These are phyloP conservation scores for Tylopilus sp. DNA, from an alignment of 768 basidiomycete species.

Conservation along the genomic window DNA sequence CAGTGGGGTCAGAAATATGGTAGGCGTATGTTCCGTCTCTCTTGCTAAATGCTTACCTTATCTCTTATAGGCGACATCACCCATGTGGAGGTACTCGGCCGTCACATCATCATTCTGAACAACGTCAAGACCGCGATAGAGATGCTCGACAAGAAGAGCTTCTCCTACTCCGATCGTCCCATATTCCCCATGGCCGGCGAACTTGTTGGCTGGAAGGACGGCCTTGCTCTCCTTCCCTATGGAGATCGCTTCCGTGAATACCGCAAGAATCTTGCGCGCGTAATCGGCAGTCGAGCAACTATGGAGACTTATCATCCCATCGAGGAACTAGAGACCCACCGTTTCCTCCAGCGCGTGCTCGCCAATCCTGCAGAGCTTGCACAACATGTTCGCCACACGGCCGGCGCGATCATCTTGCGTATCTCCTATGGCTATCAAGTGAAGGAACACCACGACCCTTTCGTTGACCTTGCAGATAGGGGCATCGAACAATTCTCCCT, in stretches of 20 bases:
- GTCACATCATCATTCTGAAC: slow-evolving; percentile 56
- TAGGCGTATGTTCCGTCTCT: slow-evolving; percentile 1
- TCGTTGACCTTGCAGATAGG: slow-evolving; percentile 47
- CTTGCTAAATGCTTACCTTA: background rate
- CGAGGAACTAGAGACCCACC: slow-evolving; percentile 41
- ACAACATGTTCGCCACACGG: slow-evolving; percentile 40
- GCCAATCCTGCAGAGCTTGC: slow-evolving; percentile 36
- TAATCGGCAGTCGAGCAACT: slow-evolving; percentile 39
- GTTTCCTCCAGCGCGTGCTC: slow-evolving; percentile 42
- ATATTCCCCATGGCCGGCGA: slow-evolving; percentile 39
- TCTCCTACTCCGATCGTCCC: slow-evolving; percentile 68
- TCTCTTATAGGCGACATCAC: slow-evolving; percentile 54
- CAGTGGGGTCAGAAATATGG: slow-evolving; percentile 48
- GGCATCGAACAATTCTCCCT: slow-evolving; percentile 51
- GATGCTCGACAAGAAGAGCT: slow-evolving; percentile 64
- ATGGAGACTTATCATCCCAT: slow-evolving; percentile 34
- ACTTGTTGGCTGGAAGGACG: slow-evolving; percentile 33
- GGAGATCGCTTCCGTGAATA: slow-evolving; percentile 41
- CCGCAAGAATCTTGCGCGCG: slow-evolving; percentile 40
- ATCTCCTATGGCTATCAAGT: slow-evolving; percentile 58
- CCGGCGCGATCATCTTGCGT: slow-evolving; percentile 52
- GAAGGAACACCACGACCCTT: slow-evolving; percentile 47
- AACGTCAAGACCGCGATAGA: slow-evolving; percentile 48
- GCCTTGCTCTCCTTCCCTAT: slow-evolving; percentile 38
- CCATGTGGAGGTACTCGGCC: slow-evolving; percentile 58